Base-by-base conservation (phyloP, 164 flowering plant species). In the Tetracentron sinense region DNA sequence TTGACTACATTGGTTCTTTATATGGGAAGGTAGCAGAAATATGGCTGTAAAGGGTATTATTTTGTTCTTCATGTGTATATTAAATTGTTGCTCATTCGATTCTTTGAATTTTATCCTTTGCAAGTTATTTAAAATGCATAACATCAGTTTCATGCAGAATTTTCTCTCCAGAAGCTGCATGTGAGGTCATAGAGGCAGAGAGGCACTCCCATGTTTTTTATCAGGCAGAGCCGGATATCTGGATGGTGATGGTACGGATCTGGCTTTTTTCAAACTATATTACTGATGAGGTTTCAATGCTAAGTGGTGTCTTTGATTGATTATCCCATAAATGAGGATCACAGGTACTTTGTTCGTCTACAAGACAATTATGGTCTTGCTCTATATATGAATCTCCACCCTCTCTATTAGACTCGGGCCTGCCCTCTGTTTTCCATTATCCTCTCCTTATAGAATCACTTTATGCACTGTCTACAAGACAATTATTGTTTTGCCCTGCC, bases 111-210 rank as follows among this genome's bases (percentile, higher is more conserved):
- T 21, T 42, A 1, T 22, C 55, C 22, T 62, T 56, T 33, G 20
- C 47, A 66, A 66, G 42, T 58, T 14, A 21, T 30, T 62, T 56
- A 16, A 60, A 35, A 65, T 58, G 67, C 70, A 61, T 71, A 47
- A 59, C 54, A 46, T 67, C 46, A 26, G 53, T 51, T 67, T 61
- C 67, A 2, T 81, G 79, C 90, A 93, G 97, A 72, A 87, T 88
- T 60, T 93, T 93, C 76, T 93, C 96, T 30, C 98, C 98, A 3
- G 90, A 87, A 54, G 90, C 90, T 63, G 85, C 97, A 70, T 93
- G 98, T 83, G 98, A 93, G 75, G 88, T 85, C 68, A 90, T 93
- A 61, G 97, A 93, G 72, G 96, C 97, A 47, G 98, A 93, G 72
- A 82, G 73, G 72, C 96, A 89, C 68, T 84, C 92, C 65, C 92